Evolutionary conservation across 345 rosid species (phyloP), one percentile per base, ranked within the genome.

Genomic region (Anacardium occidentale): DNA sequence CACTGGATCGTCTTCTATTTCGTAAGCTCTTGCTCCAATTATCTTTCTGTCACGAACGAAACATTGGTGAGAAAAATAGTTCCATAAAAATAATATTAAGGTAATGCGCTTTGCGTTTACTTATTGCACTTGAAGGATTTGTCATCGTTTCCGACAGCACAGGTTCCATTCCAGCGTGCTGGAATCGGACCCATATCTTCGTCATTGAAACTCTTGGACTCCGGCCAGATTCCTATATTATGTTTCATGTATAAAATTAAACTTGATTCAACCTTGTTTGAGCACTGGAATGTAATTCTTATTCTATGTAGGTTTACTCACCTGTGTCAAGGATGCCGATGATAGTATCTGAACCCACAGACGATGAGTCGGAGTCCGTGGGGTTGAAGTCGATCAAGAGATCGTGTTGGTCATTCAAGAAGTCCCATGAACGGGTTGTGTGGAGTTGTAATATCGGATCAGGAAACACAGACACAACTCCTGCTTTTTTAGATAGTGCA

Each of bases 361-460:
- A 44, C 2, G 88, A 64, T 7, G 84, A 71, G 47, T 77, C 74
- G 7, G 79, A 37, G 32, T 68, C 48, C 34, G 53, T 70, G 52
- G 89, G 86, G 29, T 44, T 68, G 0, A 84, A 74, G 61, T 88
- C 85, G 1, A 87, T 83, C 78, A 66, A 58, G 26, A 85, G 69
- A 10, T 85, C 80, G 62, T 84, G 85, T 79, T 85, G 89, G 60
- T 86, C 83, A 77, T 85, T 87, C 73, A 91, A 82, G 78, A 94
- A 94, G 74, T 94, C 98, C 97, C 97, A 94, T 8, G 97, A 94
- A 55, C 92, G 98, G 66, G 97, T 91, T 5, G 98, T 94, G 78
- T 91, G 96, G 78, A 89, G 91, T 64, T 85, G 85, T 20, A 82
- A 74, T 47, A 77, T 58, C 5, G 89, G 85, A 62, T 90, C 94